A percentile compares a stretch with the other conserved stretches of the same genome.
These are phyloP conservation scores for Epichloe gansuensis DNA, from an alignment of 2,329 filamentous ascomycete species.

Conservation along the genomic window DNA sequence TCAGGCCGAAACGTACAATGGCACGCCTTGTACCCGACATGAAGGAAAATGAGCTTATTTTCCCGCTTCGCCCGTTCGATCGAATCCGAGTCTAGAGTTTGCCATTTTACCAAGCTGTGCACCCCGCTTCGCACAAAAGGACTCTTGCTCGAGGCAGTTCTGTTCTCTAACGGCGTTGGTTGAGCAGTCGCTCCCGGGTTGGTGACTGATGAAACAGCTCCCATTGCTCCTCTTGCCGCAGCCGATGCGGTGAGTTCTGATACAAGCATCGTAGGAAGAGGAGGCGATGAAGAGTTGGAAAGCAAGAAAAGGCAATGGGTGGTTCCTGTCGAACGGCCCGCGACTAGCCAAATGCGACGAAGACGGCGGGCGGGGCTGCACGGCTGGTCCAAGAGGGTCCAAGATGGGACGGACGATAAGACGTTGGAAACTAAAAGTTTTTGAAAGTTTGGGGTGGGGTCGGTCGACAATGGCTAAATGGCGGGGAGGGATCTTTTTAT, in stretches of 20 bases:
- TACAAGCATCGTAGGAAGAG: constrained; percentile 19
- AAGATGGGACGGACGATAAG: not conserved
- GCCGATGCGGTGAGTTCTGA: constrained; percentile 26
- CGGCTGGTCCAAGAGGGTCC: not conserved
- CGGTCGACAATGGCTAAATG: not conserved
- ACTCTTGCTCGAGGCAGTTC: constrained; percentile 27
- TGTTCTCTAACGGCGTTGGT: constrained; percentile 21
- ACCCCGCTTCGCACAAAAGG: constrained; percentile 58
- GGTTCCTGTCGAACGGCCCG: not conserved
- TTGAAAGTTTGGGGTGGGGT: not conserved
- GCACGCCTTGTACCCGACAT: constrained; percentile 89
- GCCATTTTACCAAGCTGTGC: constrained; percentile 81
- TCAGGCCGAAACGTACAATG: constrained; percentile 53
- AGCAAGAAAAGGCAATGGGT: not conserved
- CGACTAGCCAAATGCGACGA: not conserved
- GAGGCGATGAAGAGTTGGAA: not conserved
- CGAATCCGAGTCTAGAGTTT: constrained; percentile 69
- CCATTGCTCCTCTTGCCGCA: constrained; percentile 18
- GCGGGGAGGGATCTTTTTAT: not conserved
- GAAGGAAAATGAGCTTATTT: constrained; percentile 84
- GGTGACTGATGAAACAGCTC: constrained; percentile 6
- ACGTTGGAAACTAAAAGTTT: not conserved
- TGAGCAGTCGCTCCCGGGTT: constrained; percentile 5
- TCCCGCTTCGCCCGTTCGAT: constrained; percentile 64
- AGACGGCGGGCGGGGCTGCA: not conserved